Base-by-base conservation (phyloP, 2,329 filamentous ascomycete genomes). In the Rugonectria rugulosa region DNA sequence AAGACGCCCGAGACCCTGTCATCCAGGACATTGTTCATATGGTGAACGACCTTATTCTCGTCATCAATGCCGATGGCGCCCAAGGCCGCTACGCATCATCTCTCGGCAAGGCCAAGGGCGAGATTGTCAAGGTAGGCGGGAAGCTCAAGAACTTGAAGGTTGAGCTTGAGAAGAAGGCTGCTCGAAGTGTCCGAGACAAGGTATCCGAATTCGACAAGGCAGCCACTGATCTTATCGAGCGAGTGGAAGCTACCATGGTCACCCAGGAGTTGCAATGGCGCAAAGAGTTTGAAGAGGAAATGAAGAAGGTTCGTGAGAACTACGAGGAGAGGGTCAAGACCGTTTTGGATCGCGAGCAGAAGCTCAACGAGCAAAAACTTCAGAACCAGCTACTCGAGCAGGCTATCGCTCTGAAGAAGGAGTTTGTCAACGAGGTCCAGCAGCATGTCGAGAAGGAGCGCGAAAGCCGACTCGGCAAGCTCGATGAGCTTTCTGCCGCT, bases 11-110 rank as follows among this genome's bases (percentile, higher is more conserved):
- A 56, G 94, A 98, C 72, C 90, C 91, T 23, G 84, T 97, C 29
- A 90, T 98, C 19, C 92, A 97, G 75, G 92, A 98, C 68, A 81
- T 99, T 6, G 92, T 96, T 56, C 94, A 91, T 78, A 94, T 97
- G 77, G 83, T 99, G 67, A 99, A 99, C 77, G 92, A 96, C 74
- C 89, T 99, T 67, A 97, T 99, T 70, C 88, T 91, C 8, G 91
- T 96, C 41, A 88, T 97, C 72, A 97, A 97, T 73, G 90, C 90
- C 54, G 94, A 97, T 72, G 86, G 88, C 58, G 86, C 91, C 53
- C 85, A 88, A 60, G 83, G 83, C 64, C 92, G 89, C 73, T 97
- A 95, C 76, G 87, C 86, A 47, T 83, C 85, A 3, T 88, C 92
- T 1, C 87, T 99, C 55, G 79, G 83, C 65, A 93, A 95, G 79